A percentile compares a stretch with the other conserved stretches of the same genome.
Evolutionary conservation across 2,329 filamentous ascomycete genomes (phyloP).

Genomic region (Pseudogymnoascus sp.): DNA sequence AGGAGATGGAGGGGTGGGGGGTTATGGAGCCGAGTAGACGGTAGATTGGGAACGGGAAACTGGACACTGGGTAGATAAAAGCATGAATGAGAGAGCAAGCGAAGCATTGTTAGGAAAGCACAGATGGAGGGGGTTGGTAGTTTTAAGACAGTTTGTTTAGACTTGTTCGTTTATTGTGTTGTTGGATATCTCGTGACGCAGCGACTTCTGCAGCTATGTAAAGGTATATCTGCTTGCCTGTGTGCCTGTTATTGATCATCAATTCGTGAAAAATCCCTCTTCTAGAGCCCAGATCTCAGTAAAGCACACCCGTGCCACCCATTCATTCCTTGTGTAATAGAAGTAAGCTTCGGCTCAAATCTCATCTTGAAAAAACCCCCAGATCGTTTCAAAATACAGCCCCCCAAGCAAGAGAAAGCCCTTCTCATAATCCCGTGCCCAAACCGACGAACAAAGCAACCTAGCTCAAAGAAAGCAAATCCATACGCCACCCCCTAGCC

Average conservation of each 20-base stretch:
- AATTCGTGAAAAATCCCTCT: not conserved
- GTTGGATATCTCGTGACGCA: too few relatives aligned
- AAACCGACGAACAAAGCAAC: not conserved
- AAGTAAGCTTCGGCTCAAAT: not conserved
- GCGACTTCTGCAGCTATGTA: not conserved
- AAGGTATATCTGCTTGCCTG: not conserved
- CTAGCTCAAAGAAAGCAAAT: not conserved
- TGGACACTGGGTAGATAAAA: not conserved
- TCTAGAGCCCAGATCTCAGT: not conserved
- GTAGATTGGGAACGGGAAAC: not conserved
- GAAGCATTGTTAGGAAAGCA: not conserved
- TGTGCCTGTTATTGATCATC: not conserved
- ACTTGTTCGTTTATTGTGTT: not conserved
- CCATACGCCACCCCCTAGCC: not conserved
- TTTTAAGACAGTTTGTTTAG: not conserved
- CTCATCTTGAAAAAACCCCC: not conserved
- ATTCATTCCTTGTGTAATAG: not conserved
- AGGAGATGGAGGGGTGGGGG: conserved; percentile 23
- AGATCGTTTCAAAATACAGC: not conserved
- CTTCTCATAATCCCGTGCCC: not conserved
- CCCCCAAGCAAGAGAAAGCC: not conserved
- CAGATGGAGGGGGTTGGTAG: not conserved
- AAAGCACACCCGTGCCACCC: not conserved
- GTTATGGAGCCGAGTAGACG: conserved; percentile 20
- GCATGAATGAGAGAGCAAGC: not conserved